These are phyloP conservation scores for Huntiella moniliformis DNA, from an alignment of 2,329 filamentous ascomycete species.

Conservation along the genomic window DNA sequence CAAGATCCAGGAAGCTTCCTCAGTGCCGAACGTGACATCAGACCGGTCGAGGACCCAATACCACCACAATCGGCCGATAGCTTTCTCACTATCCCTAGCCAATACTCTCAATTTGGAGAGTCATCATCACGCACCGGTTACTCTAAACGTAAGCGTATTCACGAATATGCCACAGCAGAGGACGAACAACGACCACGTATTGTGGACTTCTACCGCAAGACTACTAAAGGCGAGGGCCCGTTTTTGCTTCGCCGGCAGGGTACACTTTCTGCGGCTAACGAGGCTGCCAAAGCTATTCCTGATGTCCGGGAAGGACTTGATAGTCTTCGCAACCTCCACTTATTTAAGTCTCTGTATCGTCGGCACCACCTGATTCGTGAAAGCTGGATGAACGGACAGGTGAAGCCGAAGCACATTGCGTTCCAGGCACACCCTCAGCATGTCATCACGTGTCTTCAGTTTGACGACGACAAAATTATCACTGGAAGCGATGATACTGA, in stretches of 20 bases:
- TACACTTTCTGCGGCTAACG: conserved; percentile 68
- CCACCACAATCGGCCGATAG: too few species aligned
- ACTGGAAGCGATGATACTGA: conserved; percentile 95
- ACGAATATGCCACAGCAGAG: too few species aligned
- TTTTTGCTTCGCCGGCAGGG: conserved; percentile 39
- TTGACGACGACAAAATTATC: conserved; percentile 93
- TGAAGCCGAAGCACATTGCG: conserved; percentile 77
- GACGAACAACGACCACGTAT: too few species aligned
- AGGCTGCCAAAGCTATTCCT: conserved; percentile 64
- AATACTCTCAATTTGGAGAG: too few species aligned
- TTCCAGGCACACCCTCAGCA: conserved; percentile 86
- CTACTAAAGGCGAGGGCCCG: too few species aligned
- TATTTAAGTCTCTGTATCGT: conserved; percentile 92
- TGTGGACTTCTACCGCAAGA: too few species aligned
- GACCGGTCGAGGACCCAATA: conserved; percentile 16
- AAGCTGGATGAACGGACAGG: conserved; percentile 75
- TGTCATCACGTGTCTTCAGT: conserved; percentile 94
- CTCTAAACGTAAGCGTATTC: too few species aligned
- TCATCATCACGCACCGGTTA: conserved; percentile 13
- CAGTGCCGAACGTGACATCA: conserved; percentile 67
- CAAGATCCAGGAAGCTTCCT: conserved; percentile 63
- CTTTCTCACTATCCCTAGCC: too few species aligned
- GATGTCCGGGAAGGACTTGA: conserved; percentile 64
- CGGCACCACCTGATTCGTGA: conserved; percentile 78
- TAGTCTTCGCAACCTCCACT: conserved; percentile 63